Conservation (phyloP, 768 basidiomycete genomes). For the Chlorophyllum brunneum region DNA sequence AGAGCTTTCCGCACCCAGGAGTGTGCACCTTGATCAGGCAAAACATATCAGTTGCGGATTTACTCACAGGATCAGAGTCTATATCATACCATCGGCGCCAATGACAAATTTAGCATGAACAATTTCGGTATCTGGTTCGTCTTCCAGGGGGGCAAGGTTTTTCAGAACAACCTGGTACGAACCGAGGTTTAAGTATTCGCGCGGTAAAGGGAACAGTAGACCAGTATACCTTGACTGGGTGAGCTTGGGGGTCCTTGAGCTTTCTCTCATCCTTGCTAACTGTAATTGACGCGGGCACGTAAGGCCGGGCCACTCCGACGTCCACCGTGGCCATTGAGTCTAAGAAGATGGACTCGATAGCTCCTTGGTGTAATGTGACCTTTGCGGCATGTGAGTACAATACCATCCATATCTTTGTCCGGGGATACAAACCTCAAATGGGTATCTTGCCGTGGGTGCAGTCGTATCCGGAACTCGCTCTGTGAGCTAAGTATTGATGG, state of each 20-base stretch:
- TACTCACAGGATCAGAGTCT: neutral
- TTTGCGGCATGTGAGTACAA: conserved; percentile 17
- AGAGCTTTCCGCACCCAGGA: conserved; percentile 77
- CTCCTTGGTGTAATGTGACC: conserved; percentile 62
- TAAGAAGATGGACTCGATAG: conserved; percentile 55
- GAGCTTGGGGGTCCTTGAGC: conserved; percentile 35
- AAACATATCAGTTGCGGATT: conserved; percentile 1
- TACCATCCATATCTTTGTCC: neutral
- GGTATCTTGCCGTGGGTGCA: conserved; percentile 61
- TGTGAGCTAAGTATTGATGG: conserved; percentile 40
- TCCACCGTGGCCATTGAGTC: conserved; percentile 48
- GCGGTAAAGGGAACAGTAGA: neutral
- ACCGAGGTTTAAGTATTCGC: neutral
- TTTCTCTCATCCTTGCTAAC: conserved; percentile 37
- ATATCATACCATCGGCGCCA: conserved; percentile 61
- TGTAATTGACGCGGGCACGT: conserved; percentile 45
- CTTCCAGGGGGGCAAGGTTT: conserved; percentile 32
- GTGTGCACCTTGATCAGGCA: conserved; percentile 56
- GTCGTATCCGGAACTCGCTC: conserved; percentile 61
- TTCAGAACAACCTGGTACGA: conserved; percentile 39
- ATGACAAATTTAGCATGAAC: conserved; percentile 73
- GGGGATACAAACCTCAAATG: conserved; percentile 53
- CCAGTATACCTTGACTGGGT: conserved; percentile 31
- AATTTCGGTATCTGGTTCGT: conserved; percentile 41
- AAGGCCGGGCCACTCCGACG: conserved; percentile 46